These are phyloP conservation scores for Oidiodendron maius DNA, from an alignment of 495 filamentous ascomycete genomes.

Conservation along the genomic window DNA sequence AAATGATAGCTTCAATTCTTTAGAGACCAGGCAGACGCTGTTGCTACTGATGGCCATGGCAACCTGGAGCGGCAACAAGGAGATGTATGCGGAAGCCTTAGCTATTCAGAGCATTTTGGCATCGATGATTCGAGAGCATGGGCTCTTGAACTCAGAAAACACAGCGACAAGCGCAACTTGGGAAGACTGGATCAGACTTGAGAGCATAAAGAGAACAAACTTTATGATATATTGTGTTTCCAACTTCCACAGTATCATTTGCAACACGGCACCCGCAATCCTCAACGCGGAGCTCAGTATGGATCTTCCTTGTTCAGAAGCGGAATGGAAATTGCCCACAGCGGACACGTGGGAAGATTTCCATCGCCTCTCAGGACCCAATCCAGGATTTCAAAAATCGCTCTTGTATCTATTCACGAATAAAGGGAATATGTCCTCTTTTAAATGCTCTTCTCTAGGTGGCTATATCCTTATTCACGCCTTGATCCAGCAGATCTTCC, in stretches of 20 bases:
- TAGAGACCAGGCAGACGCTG: slow-evolving; percentile 96
- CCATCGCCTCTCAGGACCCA: slow-evolving; percentile 4
- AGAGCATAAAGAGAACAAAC: slow-evolving; percentile 88
- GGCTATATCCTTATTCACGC: slow-evolving; percentile 65
- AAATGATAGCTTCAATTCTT: slow-evolving; percentile 35
- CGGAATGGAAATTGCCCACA: slow-evolving; percentile 68
- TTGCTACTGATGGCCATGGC: slow-evolving; percentile 85
- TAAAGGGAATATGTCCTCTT: slow-evolving; percentile 34
- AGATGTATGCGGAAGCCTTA: slow-evolving; percentile 76
- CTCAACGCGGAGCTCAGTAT: slow-evolving; percentile 88
- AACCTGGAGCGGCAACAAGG: slow-evolving; percentile 82
- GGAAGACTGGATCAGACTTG: slow-evolving; percentile 76
- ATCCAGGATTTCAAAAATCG: slow-evolving; percentile 20
- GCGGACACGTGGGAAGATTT: slow-evolving; percentile 44
- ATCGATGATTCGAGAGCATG: slow-evolving; percentile 27
- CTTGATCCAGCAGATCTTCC: slow-evolving; percentile 61
- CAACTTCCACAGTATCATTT: slow-evolving; percentile 80
- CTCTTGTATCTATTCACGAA: not conserved
- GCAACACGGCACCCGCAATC: slow-evolving; percentile 80
- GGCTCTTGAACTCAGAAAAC: slow-evolving; percentile 29
- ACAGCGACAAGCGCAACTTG: slow-evolving; percentile 43
- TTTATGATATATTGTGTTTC: slow-evolving; percentile 85
- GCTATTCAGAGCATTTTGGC: slow-evolving; percentile 67
- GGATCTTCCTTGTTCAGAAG: slow-evolving; percentile 86
- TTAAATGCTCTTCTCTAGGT: slow-evolving; percentile 49